Evolutionary conservation across 306 rosid genomes (phyloP).

Genomic region (Oxytropis ochrocephala): DNA sequence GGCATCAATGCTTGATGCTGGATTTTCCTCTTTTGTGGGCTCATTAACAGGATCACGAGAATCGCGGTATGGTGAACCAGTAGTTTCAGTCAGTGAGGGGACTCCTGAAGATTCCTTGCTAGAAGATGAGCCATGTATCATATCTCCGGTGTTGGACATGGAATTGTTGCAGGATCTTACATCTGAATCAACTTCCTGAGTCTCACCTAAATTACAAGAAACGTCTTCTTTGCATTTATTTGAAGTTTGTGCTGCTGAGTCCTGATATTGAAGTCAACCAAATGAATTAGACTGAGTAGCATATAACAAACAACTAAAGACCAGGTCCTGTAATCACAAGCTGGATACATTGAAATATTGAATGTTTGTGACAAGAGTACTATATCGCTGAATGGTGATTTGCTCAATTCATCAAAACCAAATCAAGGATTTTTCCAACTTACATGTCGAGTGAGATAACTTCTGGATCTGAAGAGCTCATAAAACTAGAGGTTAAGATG

Average conservation of each 20-base stretch:
- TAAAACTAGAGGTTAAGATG: neutral
- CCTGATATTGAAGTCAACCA: constrained; percentile 47
- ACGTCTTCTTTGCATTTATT: constrained; percentile 34
- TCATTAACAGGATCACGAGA: constrained; percentile 36
- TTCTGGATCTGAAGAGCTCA: constrained; percentile 13
- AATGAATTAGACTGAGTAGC: constrained; percentile 12
- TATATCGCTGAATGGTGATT: neutral
- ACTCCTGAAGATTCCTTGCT: constrained; percentile 35
- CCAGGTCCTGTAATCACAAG: constrained; percentile 12
- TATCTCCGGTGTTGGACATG: constrained; percentile 33
- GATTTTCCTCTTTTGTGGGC: constrained; percentile 42
- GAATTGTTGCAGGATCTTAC: constrained; percentile 34
- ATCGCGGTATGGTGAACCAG: constrained; percentile 24
- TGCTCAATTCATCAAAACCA: constrained; percentile 18
- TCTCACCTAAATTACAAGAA: constrained; percentile 33
- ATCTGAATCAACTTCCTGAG: constrained; percentile 44
- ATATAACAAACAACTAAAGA: constrained; percentile 20
- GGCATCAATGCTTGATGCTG: constrained; percentile 69
- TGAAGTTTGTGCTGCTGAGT: constrained; percentile 35
- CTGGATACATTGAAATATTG: neutral
- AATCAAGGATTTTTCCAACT: constrained; percentile 10
- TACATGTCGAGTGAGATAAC: neutral
- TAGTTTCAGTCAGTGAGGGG: constrained; percentile 40
- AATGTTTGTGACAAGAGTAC: constrained; percentile 2
- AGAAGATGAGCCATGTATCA: constrained; percentile 35